Evolutionary conservation across 139 green algal genomes (phyloP).

Genomic region (Tetraselmis striata): DNA sequence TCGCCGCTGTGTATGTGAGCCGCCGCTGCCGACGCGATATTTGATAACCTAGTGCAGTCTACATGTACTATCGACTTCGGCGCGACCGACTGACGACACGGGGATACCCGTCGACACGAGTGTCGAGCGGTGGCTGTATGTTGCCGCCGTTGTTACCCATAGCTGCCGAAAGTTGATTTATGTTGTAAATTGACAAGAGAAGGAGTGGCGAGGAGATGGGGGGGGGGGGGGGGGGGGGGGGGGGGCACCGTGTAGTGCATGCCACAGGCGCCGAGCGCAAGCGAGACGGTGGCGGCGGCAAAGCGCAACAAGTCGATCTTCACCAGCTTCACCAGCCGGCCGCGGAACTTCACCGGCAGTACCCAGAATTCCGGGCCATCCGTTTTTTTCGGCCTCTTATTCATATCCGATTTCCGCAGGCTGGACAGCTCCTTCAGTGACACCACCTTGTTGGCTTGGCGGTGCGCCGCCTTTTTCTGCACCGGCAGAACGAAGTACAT

Average conservation of each 20-base stretch:
- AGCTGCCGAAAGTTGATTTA: too few relatives aligned
- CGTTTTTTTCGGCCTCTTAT: not conserved
- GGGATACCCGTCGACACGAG: too few relatives aligned
- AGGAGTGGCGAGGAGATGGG: too few relatives aligned
- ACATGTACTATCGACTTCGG: too few relatives aligned
- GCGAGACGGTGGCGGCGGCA: not conserved
- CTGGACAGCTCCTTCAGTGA: not conserved
- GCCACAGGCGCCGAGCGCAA: not conserved
- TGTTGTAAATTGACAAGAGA: too few relatives aligned
- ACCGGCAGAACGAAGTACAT: not conserved
- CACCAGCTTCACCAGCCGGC: not conserved
- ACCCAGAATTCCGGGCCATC: not conserved
- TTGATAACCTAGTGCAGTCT: too few relatives aligned
- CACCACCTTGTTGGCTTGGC: not conserved
- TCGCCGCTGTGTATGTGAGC: too few relatives aligned
- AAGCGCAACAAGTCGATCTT: not conserved
- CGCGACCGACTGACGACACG: too few relatives aligned
- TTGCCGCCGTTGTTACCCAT: too few relatives aligned
- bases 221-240: too few relatives aligned
- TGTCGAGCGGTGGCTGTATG: too few relatives aligned
- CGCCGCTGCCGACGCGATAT: too few relatives aligned
- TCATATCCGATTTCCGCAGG: not conserved
- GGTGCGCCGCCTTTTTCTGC: not conserved
- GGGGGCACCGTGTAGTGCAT: not conserved
- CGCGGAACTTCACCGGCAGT: not conserved